Evolutionary conservation across 129 eudicot genomes (phyloP), one percentile per base, ranked within the genome.

Genomic region (Flaveria brownii): DNA sequence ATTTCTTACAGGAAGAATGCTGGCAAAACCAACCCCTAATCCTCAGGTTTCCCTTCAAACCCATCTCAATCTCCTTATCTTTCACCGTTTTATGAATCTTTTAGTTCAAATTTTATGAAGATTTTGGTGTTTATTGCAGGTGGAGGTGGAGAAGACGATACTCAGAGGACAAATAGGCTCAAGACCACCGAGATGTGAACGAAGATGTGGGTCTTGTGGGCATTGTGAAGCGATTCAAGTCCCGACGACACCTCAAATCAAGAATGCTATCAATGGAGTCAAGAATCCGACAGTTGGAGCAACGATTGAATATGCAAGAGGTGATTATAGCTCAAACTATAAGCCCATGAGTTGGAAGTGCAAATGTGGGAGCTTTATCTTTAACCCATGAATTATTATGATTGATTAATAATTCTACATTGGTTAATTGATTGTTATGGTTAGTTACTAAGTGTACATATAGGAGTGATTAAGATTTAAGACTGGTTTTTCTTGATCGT

Each of bases 311-410:
- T 87, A 87, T 69, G 84, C 92, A 42, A 87, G 89, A 70, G 86
- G 83, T 36, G 93, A 84, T 75, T 85, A 77, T 55, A 77, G 77
- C 81, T 90, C 95, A 28, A 87, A 91, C 74, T 91, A 91, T 78
- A 91, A 91, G 88, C 97, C 97, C 72, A 86, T 88, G 91, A 91
- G 89, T 69, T 91, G 97, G 97, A 91, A 91, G 75, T 91, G 97
- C 83, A 91, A 91, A 80, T 91, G 97, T 84, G 98, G 96, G 61
- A 81, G 79, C 75, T 80, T 83, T 51, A 84, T 93, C 82, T 93
- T 90, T 84, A 93, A 90, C 61, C 98, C 98, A 39, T 93, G 80
- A 90, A 6, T 41, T 41, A 5, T 54, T n/a, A 41, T 60, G 8
- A 39, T 36, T n/a, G 4, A n/a, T 36, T 14, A 14, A 46, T 2